Conservation (phyloP, 192 early-diverging fungal genomes). For the Coemansia sp. region DNA sequence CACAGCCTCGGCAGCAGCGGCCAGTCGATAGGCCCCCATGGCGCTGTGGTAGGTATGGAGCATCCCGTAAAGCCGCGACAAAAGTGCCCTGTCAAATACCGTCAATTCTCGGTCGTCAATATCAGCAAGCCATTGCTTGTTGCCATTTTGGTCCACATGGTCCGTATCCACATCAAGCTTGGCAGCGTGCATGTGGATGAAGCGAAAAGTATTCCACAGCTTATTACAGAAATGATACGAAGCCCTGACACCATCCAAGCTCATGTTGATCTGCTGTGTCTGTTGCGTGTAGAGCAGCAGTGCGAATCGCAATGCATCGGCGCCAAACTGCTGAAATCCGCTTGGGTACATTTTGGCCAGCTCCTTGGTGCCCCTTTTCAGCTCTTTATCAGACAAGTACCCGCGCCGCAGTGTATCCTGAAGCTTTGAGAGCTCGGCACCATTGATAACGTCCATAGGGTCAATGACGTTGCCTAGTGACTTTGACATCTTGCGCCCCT, state of each 20-base stretch:
- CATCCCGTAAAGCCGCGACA: conserved; percentile 76
- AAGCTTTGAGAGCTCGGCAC: conserved; percentile 60
- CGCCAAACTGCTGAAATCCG: conserved; percentile 89
- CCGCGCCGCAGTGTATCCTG: conserved; percentile 67
- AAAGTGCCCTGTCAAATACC: conserved; percentile 79
- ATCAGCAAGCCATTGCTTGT: conserved; percentile 16
- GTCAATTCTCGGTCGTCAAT: conserved; percentile 52
- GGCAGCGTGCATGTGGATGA: conserved; percentile 34
- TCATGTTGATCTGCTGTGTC: conserved; percentile 92
- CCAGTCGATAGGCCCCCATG: conserved; percentile 70
- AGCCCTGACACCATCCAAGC: conserved; percentile 78
- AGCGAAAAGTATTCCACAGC: conserved; percentile 85
- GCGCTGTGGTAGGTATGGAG: conserved; percentile 63
- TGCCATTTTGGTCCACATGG: neutral
- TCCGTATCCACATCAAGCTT: conserved; percentile 13
- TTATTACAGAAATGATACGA: conserved; percentile 95
- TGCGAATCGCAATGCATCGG: conserved; percentile 79
- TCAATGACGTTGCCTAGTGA: conserved; percentile 78
- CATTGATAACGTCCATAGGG: conserved; percentile 66
- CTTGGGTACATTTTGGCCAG: conserved; percentile 79
- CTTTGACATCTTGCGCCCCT: conserved; percentile 83
- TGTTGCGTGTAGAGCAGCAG: conserved; percentile 69
- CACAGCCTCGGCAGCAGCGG: conserved; percentile 74
- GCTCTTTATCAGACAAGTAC: conserved; percentile 75
- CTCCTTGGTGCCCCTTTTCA: conserved; percentile 61